These are phyloP conservation scores for Exophiala phaeomuriformis DNA, from an alignment of 2,329 filamentous ascomycete species.

Conservation along the genomic window DNA sequence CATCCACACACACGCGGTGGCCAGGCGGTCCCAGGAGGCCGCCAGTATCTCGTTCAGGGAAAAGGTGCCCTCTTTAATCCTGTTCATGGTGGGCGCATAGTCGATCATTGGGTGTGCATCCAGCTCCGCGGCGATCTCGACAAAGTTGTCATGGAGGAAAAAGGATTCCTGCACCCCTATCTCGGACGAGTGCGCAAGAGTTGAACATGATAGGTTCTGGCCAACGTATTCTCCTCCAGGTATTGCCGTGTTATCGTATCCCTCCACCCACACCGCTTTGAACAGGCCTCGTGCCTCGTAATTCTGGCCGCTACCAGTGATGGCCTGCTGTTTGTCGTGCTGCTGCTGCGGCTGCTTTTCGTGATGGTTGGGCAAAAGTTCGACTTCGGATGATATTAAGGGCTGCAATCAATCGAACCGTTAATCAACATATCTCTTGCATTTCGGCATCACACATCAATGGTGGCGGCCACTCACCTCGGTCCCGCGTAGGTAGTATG, in stretches of 20 bases:
- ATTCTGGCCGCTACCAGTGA: neutral
- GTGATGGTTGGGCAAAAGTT: neutral
- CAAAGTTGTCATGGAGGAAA: conserved; percentile 26
- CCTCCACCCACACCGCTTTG: neutral
- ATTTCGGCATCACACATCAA: neutral
- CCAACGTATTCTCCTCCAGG: conserved; percentile 5
- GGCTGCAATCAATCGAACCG: neutral
- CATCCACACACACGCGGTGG: conserved; percentile 17
- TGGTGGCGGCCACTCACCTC: neutral
- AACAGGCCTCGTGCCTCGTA: conserved; percentile 7
- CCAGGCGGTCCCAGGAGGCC: conserved; percentile 11
- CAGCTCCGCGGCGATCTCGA: conserved; percentile 7
- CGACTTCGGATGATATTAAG: neutral
- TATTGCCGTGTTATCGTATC: conserved; percentile 4
- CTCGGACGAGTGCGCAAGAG: conserved; percentile 3
- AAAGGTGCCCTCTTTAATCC: neutral
- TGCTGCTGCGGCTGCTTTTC: neutral
- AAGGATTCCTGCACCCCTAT: conserved; percentile 15
- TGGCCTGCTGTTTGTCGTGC: too few species aligned
- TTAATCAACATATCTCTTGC: too few species aligned
- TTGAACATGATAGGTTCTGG: conserved; percentile 3
- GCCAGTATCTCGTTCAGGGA: conserved; percentile 1
- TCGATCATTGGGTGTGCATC: conserved; percentile 11
- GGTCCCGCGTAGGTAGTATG: conserved; percentile 1
- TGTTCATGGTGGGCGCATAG: neutral